Evolutionary conservation across 768 basidiomycete species (phyloP).

Genomic region (Gymnopilus junonius): DNA sequence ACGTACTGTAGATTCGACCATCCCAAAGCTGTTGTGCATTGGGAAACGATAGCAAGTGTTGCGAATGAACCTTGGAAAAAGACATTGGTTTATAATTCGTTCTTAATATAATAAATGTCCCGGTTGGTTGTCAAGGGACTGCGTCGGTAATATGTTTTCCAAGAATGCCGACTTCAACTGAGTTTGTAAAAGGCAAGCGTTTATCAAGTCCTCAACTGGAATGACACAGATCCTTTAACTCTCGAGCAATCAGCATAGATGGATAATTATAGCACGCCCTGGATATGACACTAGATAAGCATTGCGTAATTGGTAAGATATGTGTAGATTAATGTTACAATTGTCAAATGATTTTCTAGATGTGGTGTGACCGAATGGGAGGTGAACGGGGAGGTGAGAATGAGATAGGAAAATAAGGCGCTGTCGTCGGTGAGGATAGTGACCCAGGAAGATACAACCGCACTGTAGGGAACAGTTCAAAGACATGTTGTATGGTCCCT

Average conservation of each 20-base stretch:
- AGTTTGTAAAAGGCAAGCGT: background rate
- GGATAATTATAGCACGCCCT: background rate
- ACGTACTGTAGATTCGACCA: background rate
- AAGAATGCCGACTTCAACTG: background rate
- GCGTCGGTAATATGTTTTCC: background rate
- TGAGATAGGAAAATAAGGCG: constrained; percentile 55
- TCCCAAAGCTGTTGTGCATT: background rate
- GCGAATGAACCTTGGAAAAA: no score
- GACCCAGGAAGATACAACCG: constrained; percentile 71
- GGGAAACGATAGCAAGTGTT: background rate
- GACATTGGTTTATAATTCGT: no score
- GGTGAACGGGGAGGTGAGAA: constrained; percentile 63
- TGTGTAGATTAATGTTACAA: background rate
- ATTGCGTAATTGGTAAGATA: background rate
- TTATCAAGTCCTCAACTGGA: background rate
- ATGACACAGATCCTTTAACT: background rate
- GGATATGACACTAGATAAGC: background rate
- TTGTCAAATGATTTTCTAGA: constrained; percentile 6
- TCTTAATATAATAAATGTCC: background rate
- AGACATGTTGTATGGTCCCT: constrained; percentile 70
- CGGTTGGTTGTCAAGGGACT: background rate
- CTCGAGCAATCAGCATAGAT: background rate
- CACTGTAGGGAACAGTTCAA: constrained; percentile 79
- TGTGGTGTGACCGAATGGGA: constrained; percentile 35
- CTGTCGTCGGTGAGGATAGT: constrained; percentile 56